A percentile compares a stretch with the other conserved stretches of the same genome.
phyloP scores from a whole-genome alignment of 768 basidiomycete species.

The Sporobolomyces roseus region DNA sequence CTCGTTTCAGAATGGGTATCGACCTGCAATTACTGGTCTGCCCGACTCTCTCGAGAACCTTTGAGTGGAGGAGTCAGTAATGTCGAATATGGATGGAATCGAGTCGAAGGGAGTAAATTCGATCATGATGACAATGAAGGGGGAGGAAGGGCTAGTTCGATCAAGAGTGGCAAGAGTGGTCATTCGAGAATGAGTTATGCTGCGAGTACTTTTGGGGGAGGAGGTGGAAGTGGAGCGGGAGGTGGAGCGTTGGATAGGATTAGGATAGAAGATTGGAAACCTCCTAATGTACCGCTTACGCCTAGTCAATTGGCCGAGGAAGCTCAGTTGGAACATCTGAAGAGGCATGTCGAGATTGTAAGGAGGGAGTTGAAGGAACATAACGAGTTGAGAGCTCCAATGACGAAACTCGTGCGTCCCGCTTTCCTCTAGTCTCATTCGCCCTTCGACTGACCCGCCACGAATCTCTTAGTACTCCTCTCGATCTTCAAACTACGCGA shows the following conservation, averaged over 20 bases:
- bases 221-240: not conserved
- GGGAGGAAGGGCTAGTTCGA: slow-evolving; percentile 26
- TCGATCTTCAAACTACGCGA: slow-evolving; percentile 66
- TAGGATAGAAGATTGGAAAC: slow-evolving; percentile 88
- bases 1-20: slow-evolving; percentile 98
- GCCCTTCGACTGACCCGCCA: not conserved
- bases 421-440: not conserved
- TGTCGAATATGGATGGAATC: slow-evolving; percentile 99
- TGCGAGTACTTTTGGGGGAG: slow-evolving; percentile 58
- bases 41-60: slow-evolving; percentile 89
- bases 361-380: slow-evolving; percentile 76
- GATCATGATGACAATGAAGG: slow-evolving; percentile 48
- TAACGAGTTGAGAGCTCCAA: slow-evolving; percentile 75
- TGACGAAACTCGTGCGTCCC: slow-evolving; percentile 66
- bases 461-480: slow-evolving; percentile 63
- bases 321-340: slow-evolving; percentile 79
- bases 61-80: slow-evolving; percentile 94
- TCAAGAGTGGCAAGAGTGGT: slow-evolving; percentile 39
- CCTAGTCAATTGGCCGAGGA: slow-evolving; percentile 88
- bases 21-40: slow-evolving; percentile 99
- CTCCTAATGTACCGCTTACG: slow-evolving; percentile 76
- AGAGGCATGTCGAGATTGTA: slow-evolving; percentile 70
- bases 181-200: slow-evolving; percentile 68
- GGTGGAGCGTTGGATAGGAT: slow-evolving; percentile 58
- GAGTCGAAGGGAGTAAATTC: slow-evolving; percentile 51